Evolutionary conservation across 2,329 filamentous ascomycete genomes (phyloP).

Genomic region (Teratosphaeria viscida): DNA sequence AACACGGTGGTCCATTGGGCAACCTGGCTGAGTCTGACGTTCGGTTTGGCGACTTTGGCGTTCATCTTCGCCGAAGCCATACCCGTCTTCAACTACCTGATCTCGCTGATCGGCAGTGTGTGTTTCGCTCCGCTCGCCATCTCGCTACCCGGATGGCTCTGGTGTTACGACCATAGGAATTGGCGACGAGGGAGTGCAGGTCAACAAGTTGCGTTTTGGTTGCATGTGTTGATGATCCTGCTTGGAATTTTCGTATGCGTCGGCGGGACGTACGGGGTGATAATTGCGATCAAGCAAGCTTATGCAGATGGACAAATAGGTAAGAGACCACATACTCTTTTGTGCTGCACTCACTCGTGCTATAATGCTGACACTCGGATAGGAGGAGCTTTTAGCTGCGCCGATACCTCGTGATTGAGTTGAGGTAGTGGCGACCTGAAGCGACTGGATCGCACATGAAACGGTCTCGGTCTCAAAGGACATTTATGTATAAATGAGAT

Average conservation of each 20-base stretch:
- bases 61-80: slow-evolving; percentile 45
- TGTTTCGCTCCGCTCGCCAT: slow-evolving; percentile 44
- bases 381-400: slow-evolving; percentile 38
- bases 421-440: neutral
- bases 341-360: neutral
- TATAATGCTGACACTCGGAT: neutral
- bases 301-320: slow-evolving; percentile 40
- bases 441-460: neutral
- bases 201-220: slow-evolving; percentile 29
- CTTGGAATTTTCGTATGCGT: slow-evolving; percentile 39
- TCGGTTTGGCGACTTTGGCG: slow-evolving; percentile 32
- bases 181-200: slow-evolving; percentile 28
- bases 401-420: slow-evolving; percentile 30
- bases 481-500: neutral
- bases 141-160: slow-evolving; percentile 39
- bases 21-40: slow-evolving; percentile 40
- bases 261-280: slow-evolving; percentile 41
- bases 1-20: slow-evolving; percentile 43
- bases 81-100: slow-evolving; percentile 45
- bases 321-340: slow-evolving; percentile 1
- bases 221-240: slow-evolving; percentile 34
- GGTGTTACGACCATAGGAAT: slow-evolving; percentile 39
- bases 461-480: neutral
- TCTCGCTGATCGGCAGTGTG: slow-evolving; percentile 39
- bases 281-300: slow-evolving; percentile 42